Conservation (phyloP, 257 asterid species). For the Rauvolfia tetraphylla region DNA sequence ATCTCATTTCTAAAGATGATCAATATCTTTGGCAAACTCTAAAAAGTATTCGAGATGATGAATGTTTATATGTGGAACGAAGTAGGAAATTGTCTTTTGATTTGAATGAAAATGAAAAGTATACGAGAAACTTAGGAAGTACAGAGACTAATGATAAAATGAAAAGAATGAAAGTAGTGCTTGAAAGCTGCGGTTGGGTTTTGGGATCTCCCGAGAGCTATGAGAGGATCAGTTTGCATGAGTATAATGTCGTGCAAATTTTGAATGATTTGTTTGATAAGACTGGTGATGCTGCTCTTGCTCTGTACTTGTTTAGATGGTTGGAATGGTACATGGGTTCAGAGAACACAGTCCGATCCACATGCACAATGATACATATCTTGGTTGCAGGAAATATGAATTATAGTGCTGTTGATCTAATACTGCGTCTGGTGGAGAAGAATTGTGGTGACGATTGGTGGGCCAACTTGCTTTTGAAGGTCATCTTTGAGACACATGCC, state of each 20-base stretch:
- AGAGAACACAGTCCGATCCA: constrained; percentile 13
- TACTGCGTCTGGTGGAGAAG: constrained; percentile 16
- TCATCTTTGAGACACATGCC: constrained; percentile 14
- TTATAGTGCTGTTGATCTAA: constrained; percentile 24
- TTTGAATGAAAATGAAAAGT: background rate
- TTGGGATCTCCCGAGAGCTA: constrained; percentile 15
- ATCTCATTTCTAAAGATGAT: background rate
- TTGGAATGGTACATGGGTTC: constrained; percentile 4
- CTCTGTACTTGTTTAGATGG: constrained; percentile 22
- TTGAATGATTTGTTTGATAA: constrained; percentile 18
- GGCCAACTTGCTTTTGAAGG: constrained; percentile 10
- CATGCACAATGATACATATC: constrained; percentile 21
- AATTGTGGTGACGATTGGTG: constrained; percentile 16
- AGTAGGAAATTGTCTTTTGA: background rate
- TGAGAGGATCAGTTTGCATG: constrained; percentile 7
- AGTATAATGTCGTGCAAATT: constrained; percentile 11
- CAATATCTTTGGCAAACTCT: background rate
- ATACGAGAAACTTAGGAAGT: background rate
- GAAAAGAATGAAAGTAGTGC: constrained; percentile 14
- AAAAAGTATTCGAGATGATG: background rate
- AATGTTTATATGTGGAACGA: background rate
- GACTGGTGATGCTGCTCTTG: constrained; percentile 20
- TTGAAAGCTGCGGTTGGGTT: constrained; percentile 15
- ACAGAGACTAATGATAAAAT: constrained; percentile 1
- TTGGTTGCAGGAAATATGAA: constrained; percentile 25